Base-by-base conservation (phyloP, 2,329 filamentous ascomycete genomes). In the Xylaria sp. region DNA sequence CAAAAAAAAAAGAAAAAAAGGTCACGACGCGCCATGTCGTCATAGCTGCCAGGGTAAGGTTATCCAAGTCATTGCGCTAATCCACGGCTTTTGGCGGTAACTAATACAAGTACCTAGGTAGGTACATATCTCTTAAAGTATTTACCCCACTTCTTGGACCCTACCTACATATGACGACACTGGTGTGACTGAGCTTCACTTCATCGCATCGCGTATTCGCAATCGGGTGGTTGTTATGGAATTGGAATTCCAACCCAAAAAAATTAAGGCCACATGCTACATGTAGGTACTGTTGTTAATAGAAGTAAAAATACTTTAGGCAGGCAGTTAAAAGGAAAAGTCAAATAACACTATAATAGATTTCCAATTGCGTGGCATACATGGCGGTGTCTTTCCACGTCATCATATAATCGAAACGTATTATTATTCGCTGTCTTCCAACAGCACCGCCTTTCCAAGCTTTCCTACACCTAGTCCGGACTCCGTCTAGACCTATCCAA, bases 361-460 rank as follows among this genome's bases (percentile, higher is more conserved):
- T n/a, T n/a, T 53, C 2, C 27, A 3, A 53, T 16, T n/a, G 27
- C 18, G 29, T 47, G 21, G 21, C 37, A 47, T 12, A 18, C 37
- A 9, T 47, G 55, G 37, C 16, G 42, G 25, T 21, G 47, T n/a
- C 48, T 25, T 10, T 58, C 64, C 64, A 66, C 64, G 64, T 66
- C 64, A 66, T 66, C 59, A 44, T 27, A 48, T 40, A 51, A 42
- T n/a, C 1, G 32, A 40, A 35, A 18, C 48, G 44, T 44, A n/a
- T 3, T 61, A 60, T 55, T 44, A 66, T 66, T 61, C 23, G 63
- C 37, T 27, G 32, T 60, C 47, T 16, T 29, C 25, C 23, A 40
- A 27, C 35, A 10, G 35, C 57, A 61, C 40, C 16, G 29, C 42
- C 32, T 23, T 62, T 58, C 58, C 50, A 62, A 8, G 48, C 37